Base-by-base conservation (phyloP, 1,284 basidiomycete species). In the Malassezia nana region DNA sequence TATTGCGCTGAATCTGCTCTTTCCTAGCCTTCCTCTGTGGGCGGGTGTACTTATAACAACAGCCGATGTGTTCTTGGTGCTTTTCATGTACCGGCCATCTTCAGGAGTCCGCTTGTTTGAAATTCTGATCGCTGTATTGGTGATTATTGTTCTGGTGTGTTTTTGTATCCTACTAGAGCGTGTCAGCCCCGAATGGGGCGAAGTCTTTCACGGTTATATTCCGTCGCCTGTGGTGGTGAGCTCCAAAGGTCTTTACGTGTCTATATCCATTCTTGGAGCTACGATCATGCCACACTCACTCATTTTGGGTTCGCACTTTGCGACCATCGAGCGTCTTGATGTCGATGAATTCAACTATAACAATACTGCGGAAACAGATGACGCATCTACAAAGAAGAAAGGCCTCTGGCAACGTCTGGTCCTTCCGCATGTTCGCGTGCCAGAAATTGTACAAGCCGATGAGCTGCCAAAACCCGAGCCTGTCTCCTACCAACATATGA, bases 241-340 rank as follows among this genome's bases (percentile, higher is more conserved):
- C 67, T 79, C 39, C 7, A 72, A 74, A 15, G 78, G 83, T 7
- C 76, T 95, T 2, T 96, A 94, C 72, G 83, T 84, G 7, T 85
- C 87, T 12, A 77, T 81, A 24, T 79, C 79, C 41, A 79, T 79
- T 56, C 75, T 79, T 31, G 78, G 79, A n/a, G 70, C 66, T 59
- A 75, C 89, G 84, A 66, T 67, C 60, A 78, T 80, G 90, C 90
- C 91, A 0, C 91, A 95, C 72, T 84, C 85, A 40, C 79, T 95
- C 20, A 91, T 89, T 77, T 79, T 95, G 6, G 90, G 89, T 9
- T 89, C 86, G 2, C 82, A 85, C 39, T 72, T 69, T 59, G 62
- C 68, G 4, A 63, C 60, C 22, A 62, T 68, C 45, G 60, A 71
- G 26, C 58, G 70, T 0, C 54, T 65, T 1, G 46, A 41, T 15